phyloP scores from a whole-genome alignment of 257 asterid species.

The Ehretia macrophylla region DNA sequence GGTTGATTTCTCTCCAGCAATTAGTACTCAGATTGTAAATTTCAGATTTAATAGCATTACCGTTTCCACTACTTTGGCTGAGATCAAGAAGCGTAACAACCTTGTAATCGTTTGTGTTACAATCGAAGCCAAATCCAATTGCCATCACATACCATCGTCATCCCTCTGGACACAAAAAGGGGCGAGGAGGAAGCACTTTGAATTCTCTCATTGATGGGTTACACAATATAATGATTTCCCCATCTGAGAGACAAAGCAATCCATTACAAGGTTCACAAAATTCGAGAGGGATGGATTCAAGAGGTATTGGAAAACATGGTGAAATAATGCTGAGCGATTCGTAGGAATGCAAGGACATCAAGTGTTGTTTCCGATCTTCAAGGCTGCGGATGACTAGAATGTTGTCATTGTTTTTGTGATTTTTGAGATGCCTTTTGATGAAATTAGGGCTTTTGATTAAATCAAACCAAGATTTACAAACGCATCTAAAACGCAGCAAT shows the following conservation, averaged over 20 bases:
- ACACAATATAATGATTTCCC: neutral
- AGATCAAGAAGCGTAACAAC: neutral
- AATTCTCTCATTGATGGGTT: too few relatives aligned
- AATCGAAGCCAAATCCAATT: neutral
- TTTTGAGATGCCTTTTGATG: neutral
- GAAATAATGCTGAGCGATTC: neutral
- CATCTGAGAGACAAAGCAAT: too few relatives aligned
- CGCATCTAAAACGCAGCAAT: neutral
- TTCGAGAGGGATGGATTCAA: too few relatives aligned
- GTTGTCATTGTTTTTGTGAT: too few relatives aligned
- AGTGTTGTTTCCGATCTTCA: neutral
- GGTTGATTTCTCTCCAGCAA: too few relatives aligned
- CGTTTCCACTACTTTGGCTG: neutral
- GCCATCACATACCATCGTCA: too few relatives aligned
- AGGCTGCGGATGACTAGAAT: too few relatives aligned
- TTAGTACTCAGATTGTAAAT: too few relatives aligned
- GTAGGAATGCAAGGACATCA: too few relatives aligned
- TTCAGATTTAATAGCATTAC: neutral
- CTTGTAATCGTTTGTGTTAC: neutral
- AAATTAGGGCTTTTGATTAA: neutral
- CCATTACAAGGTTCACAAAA: too few relatives aligned
- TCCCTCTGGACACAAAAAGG: neutral
- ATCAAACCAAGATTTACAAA: neutral
- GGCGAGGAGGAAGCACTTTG: too few relatives aligned
- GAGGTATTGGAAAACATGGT: too few relatives aligned